Evolutionary conservation across 2,329 filamentous ascomycete genomes (phyloP).

Genomic region (Hymenoscyphus linearis): DNA sequence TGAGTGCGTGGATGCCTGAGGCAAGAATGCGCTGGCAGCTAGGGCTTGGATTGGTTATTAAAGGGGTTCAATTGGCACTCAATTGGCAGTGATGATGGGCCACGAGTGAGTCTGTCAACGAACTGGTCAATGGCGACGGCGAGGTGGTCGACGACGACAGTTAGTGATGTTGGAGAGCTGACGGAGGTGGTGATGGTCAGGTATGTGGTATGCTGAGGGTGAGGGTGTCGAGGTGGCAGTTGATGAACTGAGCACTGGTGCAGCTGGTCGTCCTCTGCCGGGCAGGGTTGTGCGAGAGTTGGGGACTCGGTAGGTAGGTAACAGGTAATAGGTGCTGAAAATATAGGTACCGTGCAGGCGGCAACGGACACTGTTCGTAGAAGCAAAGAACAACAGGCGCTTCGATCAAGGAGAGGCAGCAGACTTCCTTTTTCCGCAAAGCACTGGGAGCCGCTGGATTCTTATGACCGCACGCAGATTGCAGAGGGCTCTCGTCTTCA

Average conservation of each 20-base stretch:
- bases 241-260: neutral
- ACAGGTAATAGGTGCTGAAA: no score
- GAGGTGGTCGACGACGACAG: no score
- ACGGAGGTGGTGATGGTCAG: neutral
- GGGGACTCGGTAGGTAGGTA: neutral
- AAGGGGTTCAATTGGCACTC: no score
- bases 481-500: neutral
- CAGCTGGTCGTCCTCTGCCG: neutral
- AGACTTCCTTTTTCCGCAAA: no score
- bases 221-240: neutral
- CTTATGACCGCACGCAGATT: neutral
- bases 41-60: neutral
- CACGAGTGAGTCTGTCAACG: no score
- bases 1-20: neutral
- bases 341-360: no score
- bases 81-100: no score
- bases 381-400: neutral
- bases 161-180: neutral
- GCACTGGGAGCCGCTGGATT: neutral
- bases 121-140: no score
- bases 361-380: no score
- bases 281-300: neutral
- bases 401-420: neutral
- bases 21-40: conserved; percentile 1
- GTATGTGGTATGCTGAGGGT: neutral